Conservation (phyloP, 257 asterid species). For the Marsdenia floribunda region DNA sequence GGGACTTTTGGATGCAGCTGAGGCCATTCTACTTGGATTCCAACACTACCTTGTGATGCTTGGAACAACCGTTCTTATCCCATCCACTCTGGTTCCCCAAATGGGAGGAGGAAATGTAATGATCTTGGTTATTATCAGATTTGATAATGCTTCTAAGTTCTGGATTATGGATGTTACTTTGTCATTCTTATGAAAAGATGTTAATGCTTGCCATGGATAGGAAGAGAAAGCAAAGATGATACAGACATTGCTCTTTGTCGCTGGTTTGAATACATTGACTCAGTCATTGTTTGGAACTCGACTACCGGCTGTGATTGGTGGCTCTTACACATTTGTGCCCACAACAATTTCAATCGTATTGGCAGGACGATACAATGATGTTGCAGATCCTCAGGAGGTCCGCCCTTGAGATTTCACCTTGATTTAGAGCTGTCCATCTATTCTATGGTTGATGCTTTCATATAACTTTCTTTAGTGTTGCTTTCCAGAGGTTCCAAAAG, state of each 20-base stretch:
- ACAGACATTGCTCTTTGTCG: slow-evolving; percentile 90
- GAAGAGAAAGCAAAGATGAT: slow-evolving; percentile 78
- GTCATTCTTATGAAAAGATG: not conserved
- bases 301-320: slow-evolving; percentile 80
- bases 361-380: slow-evolving; percentile 60
- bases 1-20: slow-evolving; percentile 56
- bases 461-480: slow-evolving; percentile 13
- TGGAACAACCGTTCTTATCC: slow-evolving; percentile 91
- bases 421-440: not conserved
- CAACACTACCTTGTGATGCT: slow-evolving; percentile 98
- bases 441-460: not conserved
- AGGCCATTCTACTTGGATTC: slow-evolving; percentile 91
- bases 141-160: not conserved
- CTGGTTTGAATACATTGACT: slow-evolving; percentile 75
- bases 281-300: slow-evolving; percentile 83
- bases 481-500: slow-evolving; percentile 57
- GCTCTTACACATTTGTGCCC: slow-evolving; percentile 76
- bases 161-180: not conserved
- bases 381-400: slow-evolving; percentile 65
- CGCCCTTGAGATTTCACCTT: not conserved
- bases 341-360: slow-evolving; percentile 77
- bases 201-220: slow-evolving; percentile 28
- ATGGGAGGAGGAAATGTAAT: slow-evolving; percentile 93
- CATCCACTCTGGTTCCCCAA: slow-evolving; percentile 66
- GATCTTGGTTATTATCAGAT: not conserved